Base-by-base conservation (phyloP, 441 rosid species). In the Jatropha multifida region DNA sequence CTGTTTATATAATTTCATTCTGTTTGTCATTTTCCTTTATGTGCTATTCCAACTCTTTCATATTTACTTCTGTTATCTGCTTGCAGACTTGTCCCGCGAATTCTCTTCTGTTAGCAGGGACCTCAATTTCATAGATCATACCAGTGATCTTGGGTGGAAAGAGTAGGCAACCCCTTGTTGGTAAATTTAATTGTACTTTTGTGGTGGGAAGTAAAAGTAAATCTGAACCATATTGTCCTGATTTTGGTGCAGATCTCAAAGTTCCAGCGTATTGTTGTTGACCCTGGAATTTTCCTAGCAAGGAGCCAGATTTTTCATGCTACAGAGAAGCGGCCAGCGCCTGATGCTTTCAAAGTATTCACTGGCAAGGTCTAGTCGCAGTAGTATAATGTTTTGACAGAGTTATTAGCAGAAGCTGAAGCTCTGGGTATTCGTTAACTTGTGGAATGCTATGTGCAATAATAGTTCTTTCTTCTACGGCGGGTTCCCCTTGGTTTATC, bases 101-200 rank as follows among this genome's bases (percentile, higher is more conserved):
- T 89, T 95, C 78, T 89, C 98, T 70, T 85, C 92, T 14, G 79
- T 89, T 41, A 81, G 87, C 65, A 82, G 95, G 81, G 93, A 90
- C 77, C 79, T 93, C 77, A 95, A 87, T 89, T 95, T 92, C 84
- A 85, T 95, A 59, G 96, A 90, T 81, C 97, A 95, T 69, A 88
- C 94, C 79, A 81, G 98, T 81, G 95, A 90, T 78, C 95, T 95
- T 72, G 92, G 96, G 52, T 93, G 99, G 99, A 92, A 95, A 89
- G 97, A 88, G 99, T 95, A 89, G 74, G 97, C 82, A 54, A 74
- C 74, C 56, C 23, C 17, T 59, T 65, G 66, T 54, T 46, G 7
- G 72, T 46, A 18, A 26, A 20, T 80, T 69, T 77, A 20, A 42
- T 40, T 62, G 3, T 71, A 8, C 10, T 42, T 64, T 27, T 61